These are phyloP conservation scores for Saraca asoca DNA, from an alignment of 331 rosid species.

Conservation along the genomic window DNA sequence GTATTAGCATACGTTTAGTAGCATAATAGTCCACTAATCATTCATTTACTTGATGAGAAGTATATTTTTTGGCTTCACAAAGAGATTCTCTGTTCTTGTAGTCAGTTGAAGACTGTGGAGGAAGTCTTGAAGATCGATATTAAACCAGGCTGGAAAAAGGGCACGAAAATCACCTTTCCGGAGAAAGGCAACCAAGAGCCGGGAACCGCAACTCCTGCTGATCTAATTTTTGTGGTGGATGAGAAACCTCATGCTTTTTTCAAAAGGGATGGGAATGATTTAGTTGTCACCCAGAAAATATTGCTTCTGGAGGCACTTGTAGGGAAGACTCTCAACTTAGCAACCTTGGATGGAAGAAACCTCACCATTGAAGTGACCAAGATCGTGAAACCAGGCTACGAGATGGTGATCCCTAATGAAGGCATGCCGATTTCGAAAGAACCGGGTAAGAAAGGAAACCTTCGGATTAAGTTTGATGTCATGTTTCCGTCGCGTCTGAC, in stretches of 20 bases:
- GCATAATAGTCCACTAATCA: neutral
- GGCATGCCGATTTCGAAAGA: slow-evolving; percentile 80
- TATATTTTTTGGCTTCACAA: slow-evolving; percentile 30
- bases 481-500: slow-evolving; percentile 61
- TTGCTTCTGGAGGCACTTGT: slow-evolving; percentile 63
- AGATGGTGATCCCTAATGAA: slow-evolving; percentile 54
- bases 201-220: slow-evolving; percentile 50
- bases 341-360: slow-evolving; percentile 68
- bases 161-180: slow-evolving; percentile 74
- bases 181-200: slow-evolving; percentile 64
- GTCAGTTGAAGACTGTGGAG: slow-evolving; percentile 48
- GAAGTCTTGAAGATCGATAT: slow-evolving; percentile 61
- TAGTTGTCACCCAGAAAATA: slow-evolving; percentile 46
- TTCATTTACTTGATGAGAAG: neutral
- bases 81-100: slow-evolving; percentile 32
- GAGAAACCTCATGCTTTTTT: slow-evolving; percentile 65
- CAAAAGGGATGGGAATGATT: slow-evolving; percentile 67
- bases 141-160: slow-evolving; percentile 88
- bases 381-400: slow-evolving; percentile 61
- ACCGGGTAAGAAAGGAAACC: slow-evolving; percentile 63
- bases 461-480: slow-evolving; percentile 62
- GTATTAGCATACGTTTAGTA: neutral
- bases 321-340: slow-evolving; percentile 47
- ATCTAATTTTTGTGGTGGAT: slow-evolving; percentile 63
- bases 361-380: slow-evolving; percentile 48